Base-by-base conservation (phyloP, 352 stramenopile genomes). In the Phytopythium cucurbitacearum region DNA sequence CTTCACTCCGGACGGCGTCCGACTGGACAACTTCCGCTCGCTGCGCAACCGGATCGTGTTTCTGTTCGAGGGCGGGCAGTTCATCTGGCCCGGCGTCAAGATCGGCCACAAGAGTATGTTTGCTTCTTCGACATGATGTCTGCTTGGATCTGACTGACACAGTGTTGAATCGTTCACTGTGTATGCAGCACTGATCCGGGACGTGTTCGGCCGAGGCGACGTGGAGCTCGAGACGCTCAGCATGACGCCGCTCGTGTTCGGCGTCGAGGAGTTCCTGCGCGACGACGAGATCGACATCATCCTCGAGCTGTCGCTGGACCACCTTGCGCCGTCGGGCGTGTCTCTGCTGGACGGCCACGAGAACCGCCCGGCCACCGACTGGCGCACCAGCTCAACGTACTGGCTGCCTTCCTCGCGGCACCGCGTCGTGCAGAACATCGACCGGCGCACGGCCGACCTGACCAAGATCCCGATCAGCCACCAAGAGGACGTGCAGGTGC, bases 261-360 rank as follows among this genome's bases (percentile, higher is more conserved):
- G 65, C 15, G 75, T 89, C 4, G 76, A 89, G 11, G 77, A 92
- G 35, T 90, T 90, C 39, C 65, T 89, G 10, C 73, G 71, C 11
- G 74, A 91, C 53, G 73, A 89, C 34, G 79, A 92, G 51, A 89
- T 92, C 43, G 81, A 88, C 51, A 44, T 87, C 36, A 79, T 90
- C 53, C 50, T 90, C 40, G 72, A 89, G 4, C 57, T 89, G 48
- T 88, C 81, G 35, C 67, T 87, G 56, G 59, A 71, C 16, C 76
- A 91, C 43, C 53, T 91, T 16, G 61, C 65, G 15, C 76, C 80
- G 12, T 91, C 80, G 5, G 72, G 64, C 13, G 80, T 92, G 51
- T 74, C 67, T 32, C 66, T 79, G 39, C 69, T 76, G 11, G 82
- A 90, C 47, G 80, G 74, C 12, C 70, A 92, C 50, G 75, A 86